Percentiles rank a stretch among this genome's conserved stretches.
Evolutionary conservation across 139 green algal species (phyloP).

Genomic region (Tetratostichococcus sp.): DNA sequence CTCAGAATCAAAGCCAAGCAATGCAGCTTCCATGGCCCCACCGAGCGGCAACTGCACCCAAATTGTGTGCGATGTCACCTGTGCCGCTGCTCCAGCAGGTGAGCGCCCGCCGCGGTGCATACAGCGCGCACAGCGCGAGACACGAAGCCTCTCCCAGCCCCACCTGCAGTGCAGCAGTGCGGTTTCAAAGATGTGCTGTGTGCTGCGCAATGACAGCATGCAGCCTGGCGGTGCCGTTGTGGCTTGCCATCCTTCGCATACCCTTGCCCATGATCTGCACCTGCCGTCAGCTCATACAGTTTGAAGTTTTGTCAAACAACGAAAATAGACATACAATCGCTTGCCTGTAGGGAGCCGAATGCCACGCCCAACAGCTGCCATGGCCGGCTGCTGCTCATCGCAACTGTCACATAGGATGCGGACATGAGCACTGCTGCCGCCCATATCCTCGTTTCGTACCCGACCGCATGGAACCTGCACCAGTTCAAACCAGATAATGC

Average conservation of each 20-base stretch:
- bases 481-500: background rate
- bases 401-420: slow-evolving; percentile 37
- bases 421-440: slow-evolving; percentile 39
- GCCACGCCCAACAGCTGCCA: slow-evolving; percentile 53
- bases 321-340: background rate
- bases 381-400: slow-evolving; percentile 11
- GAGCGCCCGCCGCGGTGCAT: slow-evolving; percentile 21
- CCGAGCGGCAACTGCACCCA: too few species aligned
- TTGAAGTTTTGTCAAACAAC: too few species aligned
- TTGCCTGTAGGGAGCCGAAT: slow-evolving; percentile 35
- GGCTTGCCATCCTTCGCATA: too few species aligned
- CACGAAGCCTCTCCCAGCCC: slow-evolving; percentile 54
- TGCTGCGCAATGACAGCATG: too few species aligned
- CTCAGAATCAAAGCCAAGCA: too few species aligned
- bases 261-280: too few species aligned
- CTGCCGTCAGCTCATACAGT: too few species aligned
- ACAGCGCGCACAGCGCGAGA: slow-evolving; percentile 46
- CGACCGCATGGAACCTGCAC: slow-evolving; percentile 48
- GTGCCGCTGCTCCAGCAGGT: slow-evolving; percentile 47
- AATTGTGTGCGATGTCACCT: slow-evolving; percentile 1
- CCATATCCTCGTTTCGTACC: slow-evolving; percentile 36
- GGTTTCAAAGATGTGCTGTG: too few species aligned
- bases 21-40: too few species aligned
- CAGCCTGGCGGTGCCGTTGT: too few species aligned
- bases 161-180: slow-evolving; percentile 34